Conservation (phyloP, 2,329 filamentous ascomycete genomes). For the Verticillium zaregamsianum region DNA sequence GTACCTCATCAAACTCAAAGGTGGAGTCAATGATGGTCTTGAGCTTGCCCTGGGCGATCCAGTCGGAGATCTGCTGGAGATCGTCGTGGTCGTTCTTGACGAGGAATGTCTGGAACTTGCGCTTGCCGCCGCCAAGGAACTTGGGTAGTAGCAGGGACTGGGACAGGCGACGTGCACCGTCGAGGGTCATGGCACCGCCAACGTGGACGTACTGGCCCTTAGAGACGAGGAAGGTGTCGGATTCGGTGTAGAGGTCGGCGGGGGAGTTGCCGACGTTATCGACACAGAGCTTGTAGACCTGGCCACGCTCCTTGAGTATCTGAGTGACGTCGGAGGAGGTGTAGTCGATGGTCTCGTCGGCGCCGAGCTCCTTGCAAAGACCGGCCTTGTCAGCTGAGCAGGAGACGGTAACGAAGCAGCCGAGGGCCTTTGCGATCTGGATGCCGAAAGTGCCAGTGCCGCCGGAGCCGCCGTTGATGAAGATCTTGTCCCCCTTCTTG, state of each 20-base stretch:
- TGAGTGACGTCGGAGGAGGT: constrained; percentile 42
- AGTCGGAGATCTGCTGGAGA: constrained; percentile 44
- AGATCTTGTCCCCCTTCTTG: constrained; percentile 50
- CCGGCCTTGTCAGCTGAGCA: constrained; percentile 57
- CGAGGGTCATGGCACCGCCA: constrained; percentile 31
- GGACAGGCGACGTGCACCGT: constrained; percentile 18
- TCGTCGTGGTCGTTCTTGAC: constrained; percentile 38
- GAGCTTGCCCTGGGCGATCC: constrained; percentile 55
- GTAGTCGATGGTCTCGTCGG: constrained; percentile 63
- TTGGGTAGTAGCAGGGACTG: constrained; percentile 22
- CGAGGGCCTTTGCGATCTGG: constrained; percentile 60
- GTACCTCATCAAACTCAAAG: constrained; percentile 52
- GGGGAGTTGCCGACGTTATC: constrained; percentile 55
- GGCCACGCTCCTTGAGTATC: constrained; percentile 39
- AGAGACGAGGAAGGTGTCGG: constrained; percentile 43
- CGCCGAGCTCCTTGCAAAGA: constrained; percentile 55
- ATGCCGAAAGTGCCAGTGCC: constrained; percentile 59
- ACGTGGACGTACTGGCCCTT: constrained; percentile 48
- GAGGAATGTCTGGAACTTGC: constrained; percentile 35
- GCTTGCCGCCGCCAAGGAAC: constrained; percentile 35
- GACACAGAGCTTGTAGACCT: constrained; percentile 47
- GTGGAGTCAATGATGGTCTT: constrained; percentile 50
- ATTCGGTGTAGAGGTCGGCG: constrained; percentile 46
- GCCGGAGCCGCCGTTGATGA: constrained; percentile 63
- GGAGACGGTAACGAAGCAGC: constrained; percentile 55